Evolutionary conservation across 2,329 filamentous ascomycete species (phyloP).

Genomic region (Bertia moriformis): DNA sequence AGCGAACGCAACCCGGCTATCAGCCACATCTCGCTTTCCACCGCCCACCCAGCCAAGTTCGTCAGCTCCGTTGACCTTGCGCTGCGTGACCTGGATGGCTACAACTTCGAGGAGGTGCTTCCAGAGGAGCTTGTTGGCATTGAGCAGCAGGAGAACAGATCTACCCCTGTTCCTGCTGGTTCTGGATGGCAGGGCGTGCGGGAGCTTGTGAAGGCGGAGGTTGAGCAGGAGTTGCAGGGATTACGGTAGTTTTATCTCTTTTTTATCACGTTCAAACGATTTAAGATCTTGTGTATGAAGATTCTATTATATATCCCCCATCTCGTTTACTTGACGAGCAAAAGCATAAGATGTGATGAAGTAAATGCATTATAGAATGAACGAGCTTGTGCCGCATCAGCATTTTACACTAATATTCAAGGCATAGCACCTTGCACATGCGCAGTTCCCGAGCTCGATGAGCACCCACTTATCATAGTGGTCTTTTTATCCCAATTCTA

Average conservation of each 20-base stretch:
- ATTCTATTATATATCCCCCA: constrained; percentile 1
- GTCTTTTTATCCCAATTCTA: no score
- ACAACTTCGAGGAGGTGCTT: constrained; percentile 62
- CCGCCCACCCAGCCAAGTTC: constrained; percentile 94
- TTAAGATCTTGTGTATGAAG: neutral
- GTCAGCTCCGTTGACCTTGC: constrained; percentile 70
- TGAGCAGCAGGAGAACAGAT: constrained; percentile 59
- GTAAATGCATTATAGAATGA: no score
- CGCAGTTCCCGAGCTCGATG: neutral
- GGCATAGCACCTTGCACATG: neutral
- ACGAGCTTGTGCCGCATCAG: neutral
- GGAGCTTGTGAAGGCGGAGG: constrained; percentile 60
- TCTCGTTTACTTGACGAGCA: neutral
- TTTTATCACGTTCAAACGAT: neutral
- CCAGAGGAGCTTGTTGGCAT: constrained; percentile 72
- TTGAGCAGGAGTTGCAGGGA: constrained; percentile 42
- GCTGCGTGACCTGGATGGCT: constrained; percentile 55
- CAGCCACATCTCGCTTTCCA: constrained; percentile 66
- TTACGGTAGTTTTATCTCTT: neutral
- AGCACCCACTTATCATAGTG: no score
- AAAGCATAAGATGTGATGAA: neutral
- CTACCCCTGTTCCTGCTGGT: constrained; percentile 41
- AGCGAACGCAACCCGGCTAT: constrained; percentile 36
- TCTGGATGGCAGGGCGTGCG: constrained; percentile 64
- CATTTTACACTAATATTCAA: neutral